These are phyloP conservation scores for Fraxinus baroniana DNA, from an alignment of 305 asterid genomes.

Conservation along the genomic window DNA sequence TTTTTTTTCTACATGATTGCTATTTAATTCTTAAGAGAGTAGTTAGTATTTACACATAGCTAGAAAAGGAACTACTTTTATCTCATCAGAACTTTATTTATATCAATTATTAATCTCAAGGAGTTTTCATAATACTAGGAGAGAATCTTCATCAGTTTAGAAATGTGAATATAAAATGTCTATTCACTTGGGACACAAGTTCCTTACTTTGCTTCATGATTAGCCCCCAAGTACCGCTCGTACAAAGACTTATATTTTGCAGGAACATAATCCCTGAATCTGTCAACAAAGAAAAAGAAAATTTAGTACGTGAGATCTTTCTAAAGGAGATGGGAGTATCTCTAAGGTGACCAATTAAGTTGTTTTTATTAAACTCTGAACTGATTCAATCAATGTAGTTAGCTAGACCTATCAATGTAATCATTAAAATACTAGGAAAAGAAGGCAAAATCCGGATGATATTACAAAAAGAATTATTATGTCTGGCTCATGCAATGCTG, in stretches of 20 bases:
- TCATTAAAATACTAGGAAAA: neutral
- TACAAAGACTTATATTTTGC: slow-evolving; percentile 64
- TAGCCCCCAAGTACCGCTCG: slow-evolving; percentile 50
- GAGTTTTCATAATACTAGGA: neutral
- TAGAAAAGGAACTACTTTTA: neutral
- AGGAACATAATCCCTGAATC: slow-evolving; percentile 86
- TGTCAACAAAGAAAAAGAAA: slow-evolving; percentile 39
- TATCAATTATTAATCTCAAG: neutral
- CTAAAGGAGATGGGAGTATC: neutral
- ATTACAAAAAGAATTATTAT: neutral
- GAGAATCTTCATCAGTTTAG: neutral
- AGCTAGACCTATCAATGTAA: neutral
- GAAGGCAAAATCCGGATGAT: neutral
- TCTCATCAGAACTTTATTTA: neutral
- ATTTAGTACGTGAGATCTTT: slow-evolving; percentile 18
- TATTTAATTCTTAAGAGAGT: neutral
- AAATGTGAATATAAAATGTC: neutral
- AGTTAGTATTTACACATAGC: too few species aligned
- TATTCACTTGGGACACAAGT: neutral
- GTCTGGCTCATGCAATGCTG: neutral
- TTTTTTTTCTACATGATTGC: neutral
- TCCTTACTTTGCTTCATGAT: slow-evolving; percentile 36
- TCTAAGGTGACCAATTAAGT: neutral
- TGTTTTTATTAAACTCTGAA: neutral
- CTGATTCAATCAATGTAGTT: neutral